A percentile compares a stretch with the other conserved stretches of the same genome.
These are phyloP conservation scores for Austroboletus olivaceoglutinosus DNA, from an alignment of 1,284 basidiomycete species.

Conservation along the genomic window DNA sequence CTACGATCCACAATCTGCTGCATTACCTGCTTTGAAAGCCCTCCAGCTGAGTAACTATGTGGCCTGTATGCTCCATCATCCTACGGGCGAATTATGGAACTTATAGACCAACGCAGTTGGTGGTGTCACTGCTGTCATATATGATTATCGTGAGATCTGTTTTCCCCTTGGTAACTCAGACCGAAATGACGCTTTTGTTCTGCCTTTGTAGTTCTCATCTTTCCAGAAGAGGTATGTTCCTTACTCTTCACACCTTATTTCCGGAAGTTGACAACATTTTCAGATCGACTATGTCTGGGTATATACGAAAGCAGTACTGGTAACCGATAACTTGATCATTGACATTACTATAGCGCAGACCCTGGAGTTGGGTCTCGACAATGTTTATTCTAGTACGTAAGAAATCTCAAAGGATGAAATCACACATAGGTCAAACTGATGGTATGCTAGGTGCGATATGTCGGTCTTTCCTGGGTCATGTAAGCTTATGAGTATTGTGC, in stretches of 20 bases:
- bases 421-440: background rate
- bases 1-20: too few species aligned
- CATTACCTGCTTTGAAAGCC: too few species aligned
- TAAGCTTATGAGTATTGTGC: background rate
- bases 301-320: background rate
- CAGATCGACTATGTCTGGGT: background rate
- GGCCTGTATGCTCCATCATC: too few species aligned
- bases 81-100: too few species aligned
- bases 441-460: background rate
- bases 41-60: too few species aligned
- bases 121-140: too few species aligned
- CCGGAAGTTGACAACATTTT: background rate
- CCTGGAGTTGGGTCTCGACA: background rate
- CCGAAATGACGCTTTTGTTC: too few species aligned
- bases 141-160: too few species aligned
- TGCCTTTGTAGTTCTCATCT: background rate
- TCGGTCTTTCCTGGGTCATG: background rate
- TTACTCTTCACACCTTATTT: background rate
- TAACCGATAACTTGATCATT: background rate
- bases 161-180: too few species aligned
- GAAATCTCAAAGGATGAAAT: background rate
- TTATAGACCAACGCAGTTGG: too few species aligned
- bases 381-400: background rate
- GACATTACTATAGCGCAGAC: background rate
- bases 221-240: background rate